phyloP scores from a whole-genome alignment of 2,329 filamentous ascomycete species.

The Daldinia sp. region DNA sequence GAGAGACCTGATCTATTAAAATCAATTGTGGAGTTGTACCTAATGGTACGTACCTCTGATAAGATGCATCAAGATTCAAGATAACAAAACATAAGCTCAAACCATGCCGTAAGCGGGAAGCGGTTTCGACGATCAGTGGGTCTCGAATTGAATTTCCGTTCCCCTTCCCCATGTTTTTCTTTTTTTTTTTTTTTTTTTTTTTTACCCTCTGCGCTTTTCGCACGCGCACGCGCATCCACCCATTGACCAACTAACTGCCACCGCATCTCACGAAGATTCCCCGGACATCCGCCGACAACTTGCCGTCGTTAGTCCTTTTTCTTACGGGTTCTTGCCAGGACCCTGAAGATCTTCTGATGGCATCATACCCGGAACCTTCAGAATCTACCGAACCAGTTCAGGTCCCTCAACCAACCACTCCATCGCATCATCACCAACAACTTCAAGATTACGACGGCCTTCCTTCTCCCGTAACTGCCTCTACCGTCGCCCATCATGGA shows the following conservation, averaged over 20 bases:
- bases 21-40: background rate
- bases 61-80: background rate
- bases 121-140: constrained; percentile 18
- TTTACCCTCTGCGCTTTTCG: background rate
- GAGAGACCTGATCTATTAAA: too few relatives aligned
- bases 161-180: constrained; percentile 15
- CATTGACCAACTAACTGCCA: constrained; percentile 21
- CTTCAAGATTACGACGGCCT: constrained; percentile 41
- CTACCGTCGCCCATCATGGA: constrained; percentile 50
- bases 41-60: background rate
- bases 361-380: constrained; percentile 46
- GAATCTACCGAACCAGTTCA: constrained; percentile 19
- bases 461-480: constrained; percentile 37
- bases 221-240: constrained; percentile 22
- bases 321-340: constrained; percentile 4
- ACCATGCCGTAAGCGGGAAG: constrained; percentile 6
- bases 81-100: background rate
- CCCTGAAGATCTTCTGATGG: constrained; percentile 41
- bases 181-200: constrained; percentile 13
- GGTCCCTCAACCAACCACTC: constrained; percentile 22
- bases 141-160: constrained; percentile 4
- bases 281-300: constrained; percentile 52
- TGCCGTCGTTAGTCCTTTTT: constrained; percentile 42
- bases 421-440: constrained; percentile 17
- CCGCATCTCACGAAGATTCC: constrained; percentile 50